Conservation (phyloP, 2,329 filamentous ascomycete species). For the Thielaviopsis punctulata region DNA sequence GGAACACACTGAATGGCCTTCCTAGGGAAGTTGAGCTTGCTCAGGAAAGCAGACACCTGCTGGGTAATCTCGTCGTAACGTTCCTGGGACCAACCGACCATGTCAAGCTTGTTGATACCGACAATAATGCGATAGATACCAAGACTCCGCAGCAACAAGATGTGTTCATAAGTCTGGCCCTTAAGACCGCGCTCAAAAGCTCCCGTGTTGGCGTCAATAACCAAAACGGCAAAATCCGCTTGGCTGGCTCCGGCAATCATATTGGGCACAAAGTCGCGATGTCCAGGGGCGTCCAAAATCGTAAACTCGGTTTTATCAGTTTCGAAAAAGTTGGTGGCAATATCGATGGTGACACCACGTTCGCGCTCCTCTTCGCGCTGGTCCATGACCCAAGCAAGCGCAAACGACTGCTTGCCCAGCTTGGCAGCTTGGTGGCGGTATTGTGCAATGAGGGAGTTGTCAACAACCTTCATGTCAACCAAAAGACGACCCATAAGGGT, state of each 20-base stretch:
- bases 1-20: slow-evolving; percentile 79
- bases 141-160: slow-evolving; percentile 74
- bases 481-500: slow-evolving; percentile 93
- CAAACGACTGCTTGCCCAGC: slow-evolving; percentile 89
- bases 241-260: slow-evolving; percentile 97
- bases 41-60: slow-evolving; percentile 69
- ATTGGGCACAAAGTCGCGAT: slow-evolving; percentile 91
- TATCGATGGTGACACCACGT: slow-evolving; percentile 88
- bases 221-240: slow-evolving; percentile 86
- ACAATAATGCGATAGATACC: slow-evolving; percentile 79
- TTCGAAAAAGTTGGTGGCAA: slow-evolving; percentile 87
- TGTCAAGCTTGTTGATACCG: slow-evolving; percentile 90
- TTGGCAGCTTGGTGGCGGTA: slow-evolving; percentile 77
- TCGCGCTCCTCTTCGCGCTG: slow-evolving; percentile 77
- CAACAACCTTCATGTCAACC: slow-evolving; percentile 73
- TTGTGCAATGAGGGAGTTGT: slow-evolving; percentile 74
- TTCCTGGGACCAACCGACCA: slow-evolving; percentile 62
- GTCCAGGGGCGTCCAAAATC: slow-evolving; percentile 86
- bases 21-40: slow-evolving; percentile 60
- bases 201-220: slow-evolving; percentile 78
- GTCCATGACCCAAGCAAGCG: slow-evolving; percentile 91
- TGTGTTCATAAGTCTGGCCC: slow-evolving; percentile 89
- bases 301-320: slow-evolving; percentile 78
- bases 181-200: slow-evolving; percentile 88
- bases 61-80: slow-evolving; percentile 74